Evolutionary conservation across 2,329 filamentous ascomycete species (phyloP).

Genomic region (Esteya vermicola): DNA sequence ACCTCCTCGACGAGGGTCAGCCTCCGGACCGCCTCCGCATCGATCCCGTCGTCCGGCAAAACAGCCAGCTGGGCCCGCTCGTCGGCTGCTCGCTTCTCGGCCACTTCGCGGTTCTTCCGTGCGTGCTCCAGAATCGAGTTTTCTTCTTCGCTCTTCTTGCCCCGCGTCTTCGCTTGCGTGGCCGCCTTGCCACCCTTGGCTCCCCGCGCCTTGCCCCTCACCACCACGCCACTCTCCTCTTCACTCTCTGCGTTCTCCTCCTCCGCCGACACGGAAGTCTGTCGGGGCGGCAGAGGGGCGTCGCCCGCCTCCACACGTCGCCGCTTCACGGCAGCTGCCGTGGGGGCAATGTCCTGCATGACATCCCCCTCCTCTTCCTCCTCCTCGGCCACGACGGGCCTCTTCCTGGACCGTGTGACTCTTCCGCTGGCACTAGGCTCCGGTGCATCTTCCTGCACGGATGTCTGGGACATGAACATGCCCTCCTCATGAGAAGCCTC

Average conservation of each 20-base stretch:
- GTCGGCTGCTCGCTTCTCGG: conserved; percentile 46
- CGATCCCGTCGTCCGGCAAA: conserved; percentile 45
- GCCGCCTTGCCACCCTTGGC: too few species aligned
- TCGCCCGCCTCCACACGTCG: conserved; percentile 49
- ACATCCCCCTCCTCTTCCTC: conserved; percentile 30
- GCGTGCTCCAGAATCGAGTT: conserved; percentile 53
- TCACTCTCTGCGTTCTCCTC: conserved; percentile 7
- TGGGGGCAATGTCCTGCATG: conserved; percentile 62
- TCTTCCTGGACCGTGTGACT: conserved; percentile 12
- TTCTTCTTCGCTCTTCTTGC: conserved; percentile 23
- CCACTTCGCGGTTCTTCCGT: conserved; percentile 44
- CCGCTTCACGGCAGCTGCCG: conserved; percentile 65
- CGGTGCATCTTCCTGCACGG: conserved; percentile 15
- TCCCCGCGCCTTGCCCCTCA: conserved; percentile 16
- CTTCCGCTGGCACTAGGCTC: conserved; percentile 29
- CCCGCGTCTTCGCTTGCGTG: too few species aligned
- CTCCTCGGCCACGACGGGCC: neutral
- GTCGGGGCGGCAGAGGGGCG: conserved; percentile 24
- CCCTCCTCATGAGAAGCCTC: conserved; percentile 16
- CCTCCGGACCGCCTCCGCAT: conserved; percentile 58
- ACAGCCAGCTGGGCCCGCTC: conserved; percentile 39
- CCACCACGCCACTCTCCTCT: conserved; percentile 4
- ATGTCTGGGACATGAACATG: conserved; percentile 43
- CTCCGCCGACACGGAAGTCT: conserved; percentile 11
- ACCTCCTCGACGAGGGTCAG: conserved; percentile 68